A percentile compares a stretch with the other conserved stretches of the same genome.
These are phyloP conservation scores for Tuber aestivum DNA, from an alignment of 495 filamentous ascomycete genomes.

Conservation along the genomic window DNA sequence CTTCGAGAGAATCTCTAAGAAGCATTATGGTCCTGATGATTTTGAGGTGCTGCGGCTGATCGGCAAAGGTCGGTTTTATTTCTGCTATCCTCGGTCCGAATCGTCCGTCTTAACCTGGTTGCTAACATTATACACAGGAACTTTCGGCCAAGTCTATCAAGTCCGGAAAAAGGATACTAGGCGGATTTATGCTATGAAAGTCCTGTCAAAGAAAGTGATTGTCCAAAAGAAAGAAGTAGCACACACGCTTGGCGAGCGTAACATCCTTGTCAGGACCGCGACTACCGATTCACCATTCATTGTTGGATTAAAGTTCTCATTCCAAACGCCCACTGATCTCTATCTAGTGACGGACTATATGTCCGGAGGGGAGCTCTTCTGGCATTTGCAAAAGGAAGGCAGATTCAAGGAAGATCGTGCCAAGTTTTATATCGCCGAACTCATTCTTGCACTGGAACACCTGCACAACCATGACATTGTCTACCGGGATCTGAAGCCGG, in stretches of 20 bases:
- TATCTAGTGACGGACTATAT: constrained; percentile 99
- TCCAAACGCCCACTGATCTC: constrained; percentile 93
- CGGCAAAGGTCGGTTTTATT: constrained; percentile 61
- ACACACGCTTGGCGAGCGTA: constrained; percentile 92
- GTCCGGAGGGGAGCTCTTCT: constrained; percentile 97
- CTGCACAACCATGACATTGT: constrained; percentile 96
- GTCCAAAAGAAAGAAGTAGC: constrained; percentile 99
- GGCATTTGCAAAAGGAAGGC: constrained; percentile 96
- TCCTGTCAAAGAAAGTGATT: constrained; percentile 97
- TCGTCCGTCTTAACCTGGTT: constrained; percentile 4
- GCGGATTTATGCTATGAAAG: constrained; percentile 98
- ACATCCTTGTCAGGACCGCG: constrained; percentile 92
- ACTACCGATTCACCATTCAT: constrained; percentile 96
- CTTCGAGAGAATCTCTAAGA: constrained; percentile 85
- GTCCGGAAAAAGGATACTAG: constrained; percentile 97
- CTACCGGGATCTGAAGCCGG: constrained; percentile 84
- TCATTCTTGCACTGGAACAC: constrained; percentile 91
- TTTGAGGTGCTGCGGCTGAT: constrained; percentile 95
- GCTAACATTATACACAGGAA: constrained; percentile 47
- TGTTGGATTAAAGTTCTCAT: constrained; percentile 96
- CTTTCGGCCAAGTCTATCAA: constrained; percentile 99
- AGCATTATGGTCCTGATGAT: constrained; percentile 91
- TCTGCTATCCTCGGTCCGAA: constrained; percentile 1
- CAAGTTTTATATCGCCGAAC: constrained; percentile 98
- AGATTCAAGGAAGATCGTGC: constrained; percentile 90